Evolutionary conservation across 441 rosid genomes (phyloP).

Genomic region (Raphanus hybrid): DNA sequence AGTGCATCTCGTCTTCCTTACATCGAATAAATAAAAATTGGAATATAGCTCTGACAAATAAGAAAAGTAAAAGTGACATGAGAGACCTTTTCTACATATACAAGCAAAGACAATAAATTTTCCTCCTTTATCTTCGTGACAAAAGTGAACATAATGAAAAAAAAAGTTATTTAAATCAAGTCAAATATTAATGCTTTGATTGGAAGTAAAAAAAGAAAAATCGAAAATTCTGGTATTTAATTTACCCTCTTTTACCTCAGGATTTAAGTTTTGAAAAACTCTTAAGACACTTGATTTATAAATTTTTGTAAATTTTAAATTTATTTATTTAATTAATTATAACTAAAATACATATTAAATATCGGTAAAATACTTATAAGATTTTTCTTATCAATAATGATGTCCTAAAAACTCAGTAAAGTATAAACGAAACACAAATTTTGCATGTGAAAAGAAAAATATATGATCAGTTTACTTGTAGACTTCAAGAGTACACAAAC

Average conservation of each 20-base stretch:
- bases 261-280: no score
- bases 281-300: not conserved
- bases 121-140: conserved; percentile 3
- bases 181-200: conserved; percentile 32
- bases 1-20: not conserved
- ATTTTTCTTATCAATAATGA: not conserved
- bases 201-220: not conserved
- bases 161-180: conserved; percentile 9
- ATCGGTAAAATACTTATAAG: not conserved
- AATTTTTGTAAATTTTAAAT: not conserved
- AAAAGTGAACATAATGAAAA: conserved; percentile 17
- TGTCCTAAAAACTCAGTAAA: not conserved
- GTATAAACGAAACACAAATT: not conserved
- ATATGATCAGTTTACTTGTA: conserved; percentile 23
- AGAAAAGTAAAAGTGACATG: conserved; percentile 32
- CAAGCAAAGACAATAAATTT: conserved; percentile 39
- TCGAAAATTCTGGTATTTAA: not conserved
- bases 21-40: conserved; percentile 8
- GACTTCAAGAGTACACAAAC: conserved; percentile 21
- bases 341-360: not conserved
- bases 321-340: not conserved
- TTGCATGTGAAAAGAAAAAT: conserved; percentile 14
- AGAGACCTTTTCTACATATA: conserved; percentile 37
- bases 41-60: conserved; percentile 25
- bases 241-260: not conserved